These are phyloP conservation scores for Mortierella claussenii DNA, from an alignment of 192 early-diverging fungal genomes.

Conservation along the genomic window DNA sequence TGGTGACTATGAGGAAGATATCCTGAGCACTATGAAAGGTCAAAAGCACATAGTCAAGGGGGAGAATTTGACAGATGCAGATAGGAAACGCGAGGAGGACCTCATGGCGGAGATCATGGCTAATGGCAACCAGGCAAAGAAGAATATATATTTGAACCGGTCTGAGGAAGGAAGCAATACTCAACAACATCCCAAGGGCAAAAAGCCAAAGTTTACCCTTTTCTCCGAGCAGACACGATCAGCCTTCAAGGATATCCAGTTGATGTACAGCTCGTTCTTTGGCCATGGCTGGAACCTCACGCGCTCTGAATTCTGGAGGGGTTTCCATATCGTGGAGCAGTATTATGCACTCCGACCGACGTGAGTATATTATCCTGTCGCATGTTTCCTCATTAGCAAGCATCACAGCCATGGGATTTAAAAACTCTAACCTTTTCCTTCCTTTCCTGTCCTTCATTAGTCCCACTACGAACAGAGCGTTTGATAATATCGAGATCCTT, in stretches of 20 bases:
- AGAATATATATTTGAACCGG: constrained; percentile 34
- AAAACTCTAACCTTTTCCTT: no score
- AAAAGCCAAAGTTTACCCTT: constrained; percentile 36
- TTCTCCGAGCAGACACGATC: constrained; percentile 52
- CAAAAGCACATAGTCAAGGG: constrained; percentile 19
- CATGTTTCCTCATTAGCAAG: no score
- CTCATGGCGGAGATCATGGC: constrained; percentile 44
- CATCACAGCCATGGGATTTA: no score
- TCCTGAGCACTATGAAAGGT: no score
- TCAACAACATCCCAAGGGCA: no score
- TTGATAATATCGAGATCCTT: constrained; percentile 42
- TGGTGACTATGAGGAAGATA: constrained; percentile 17
- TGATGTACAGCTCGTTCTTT: constrained; percentile 56
- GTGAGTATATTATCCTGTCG: constrained; percentile 25
- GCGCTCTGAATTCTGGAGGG: constrained; percentile 50
- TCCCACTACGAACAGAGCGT: constrained; percentile 37
- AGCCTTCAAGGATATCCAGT: constrained; percentile 54
- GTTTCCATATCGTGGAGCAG: constrained; percentile 52
- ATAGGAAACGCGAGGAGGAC: constrained; percentile 37
- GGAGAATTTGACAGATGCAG: constrained; percentile 28
- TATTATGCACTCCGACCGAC: constrained; percentile 46
- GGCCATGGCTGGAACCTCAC: constrained; percentile 54
- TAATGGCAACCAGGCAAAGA: constrained; percentile 35
- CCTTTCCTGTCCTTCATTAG: no score
- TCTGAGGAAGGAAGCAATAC: neutral